Conservation (phyloP, 1,284 basidiomycete species). For the Vanrija humicola region DNA sequence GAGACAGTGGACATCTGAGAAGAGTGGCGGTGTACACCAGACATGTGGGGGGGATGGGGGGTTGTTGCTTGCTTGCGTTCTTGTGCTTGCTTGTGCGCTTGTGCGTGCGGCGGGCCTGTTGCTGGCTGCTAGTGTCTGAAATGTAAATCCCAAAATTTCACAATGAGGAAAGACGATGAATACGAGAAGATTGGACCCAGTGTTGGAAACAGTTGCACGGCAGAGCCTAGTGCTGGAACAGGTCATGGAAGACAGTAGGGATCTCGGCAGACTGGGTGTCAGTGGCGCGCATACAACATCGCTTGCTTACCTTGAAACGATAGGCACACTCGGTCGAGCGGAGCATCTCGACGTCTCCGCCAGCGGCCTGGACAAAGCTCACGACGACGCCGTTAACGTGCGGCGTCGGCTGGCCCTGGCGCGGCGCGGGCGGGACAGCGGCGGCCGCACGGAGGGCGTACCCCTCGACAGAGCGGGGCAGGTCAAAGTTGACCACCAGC, state of each 20-base stretch:
- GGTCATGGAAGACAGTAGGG: slow-evolving; percentile 44
- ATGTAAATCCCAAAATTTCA: slow-evolving; percentile 3
- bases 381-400: slow-evolving; percentile 61
- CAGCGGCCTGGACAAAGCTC: slow-evolving; percentile 93
- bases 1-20: neutral
- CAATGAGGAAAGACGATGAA: neutral
- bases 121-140: neutral
- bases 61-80: neutral
- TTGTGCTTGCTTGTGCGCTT: neutral
- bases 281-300: neutral
- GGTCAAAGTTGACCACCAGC: slow-evolving; percentile 88
- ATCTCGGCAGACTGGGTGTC: slow-evolving; percentile 41
- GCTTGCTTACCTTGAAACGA: slow-evolving; percentile 59
- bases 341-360: slow-evolving; percentile 95
- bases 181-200: neutral
- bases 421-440: slow-evolving; percentile 33
- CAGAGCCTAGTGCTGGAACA: slow-evolving; percentile 36
- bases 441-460: slow-evolving; percentile 66
- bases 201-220: neutral
- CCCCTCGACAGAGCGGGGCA: slow-evolving; percentile 92
- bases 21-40: neutral
- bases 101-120: neutral
- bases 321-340: slow-evolving; percentile 96
- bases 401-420: slow-evolving; percentile 59
- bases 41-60: neutral